Percentiles rank a stretch among this genome's conserved stretches.
Evolutionary conservation across 257 asterid species (phyloP).

Genomic region (Ilex asprella): DNA sequence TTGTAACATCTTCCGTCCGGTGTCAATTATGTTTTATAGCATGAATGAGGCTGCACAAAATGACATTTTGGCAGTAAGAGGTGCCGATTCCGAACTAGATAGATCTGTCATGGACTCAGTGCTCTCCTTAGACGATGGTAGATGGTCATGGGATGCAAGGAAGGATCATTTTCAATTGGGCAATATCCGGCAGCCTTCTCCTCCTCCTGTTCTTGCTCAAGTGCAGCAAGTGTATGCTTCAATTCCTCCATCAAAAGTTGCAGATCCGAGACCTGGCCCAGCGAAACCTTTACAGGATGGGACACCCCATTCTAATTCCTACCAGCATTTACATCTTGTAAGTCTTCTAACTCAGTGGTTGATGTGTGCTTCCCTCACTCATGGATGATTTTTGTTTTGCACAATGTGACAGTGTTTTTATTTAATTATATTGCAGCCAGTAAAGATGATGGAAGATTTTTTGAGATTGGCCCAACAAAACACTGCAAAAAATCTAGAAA

Average conservation of each 20-base stretch:
- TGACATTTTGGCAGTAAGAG: constrained; percentile 24
- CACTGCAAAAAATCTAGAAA: constrained; percentile 73
- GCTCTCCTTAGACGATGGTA: constrained; percentile 82
- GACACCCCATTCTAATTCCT: constrained; percentile 49
- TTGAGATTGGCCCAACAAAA: constrained; percentile 75
- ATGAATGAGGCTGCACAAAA: constrained; percentile 54
- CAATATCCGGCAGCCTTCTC: constrained; percentile 74
- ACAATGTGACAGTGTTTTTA: constrained; percentile 16
- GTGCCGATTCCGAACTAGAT: constrained; percentile 30
- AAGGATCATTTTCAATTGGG: constrained; percentile 45
- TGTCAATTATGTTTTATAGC: constrained; percentile 42
- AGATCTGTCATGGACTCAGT: constrained; percentile 67
- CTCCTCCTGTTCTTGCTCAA: constrained; percentile 90
- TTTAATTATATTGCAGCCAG: constrained; percentile 55
- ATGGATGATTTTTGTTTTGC: not conserved
- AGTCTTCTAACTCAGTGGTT: constrained; percentile 31
- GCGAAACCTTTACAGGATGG: constrained; percentile 51
- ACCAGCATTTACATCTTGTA: constrained; percentile 89
- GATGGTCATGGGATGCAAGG: constrained; percentile 49
- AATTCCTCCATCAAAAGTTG: constrained; percentile 79
- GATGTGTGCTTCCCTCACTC: not conserved
- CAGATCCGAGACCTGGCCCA: constrained; percentile 97
- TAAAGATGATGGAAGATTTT: constrained; percentile 85
- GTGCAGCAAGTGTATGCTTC: constrained; percentile 61
- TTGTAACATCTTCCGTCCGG: constrained; percentile 22